Conservation (phyloP, 1,284 basidiomycete genomes). For the Puccinia sorghi region DNA sequence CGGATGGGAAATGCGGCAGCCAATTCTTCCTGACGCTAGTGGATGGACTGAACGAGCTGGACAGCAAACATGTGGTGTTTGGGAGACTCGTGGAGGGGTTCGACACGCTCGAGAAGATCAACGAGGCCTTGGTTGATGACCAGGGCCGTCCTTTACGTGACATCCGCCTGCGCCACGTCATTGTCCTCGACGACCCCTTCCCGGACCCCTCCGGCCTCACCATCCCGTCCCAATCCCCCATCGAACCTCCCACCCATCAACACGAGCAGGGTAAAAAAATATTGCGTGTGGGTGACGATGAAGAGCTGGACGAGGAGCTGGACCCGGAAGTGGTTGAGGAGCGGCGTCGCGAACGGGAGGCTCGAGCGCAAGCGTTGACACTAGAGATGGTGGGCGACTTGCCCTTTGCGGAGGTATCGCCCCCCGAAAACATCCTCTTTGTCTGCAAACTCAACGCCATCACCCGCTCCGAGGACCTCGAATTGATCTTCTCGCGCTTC, state of each 20-base stretch:
- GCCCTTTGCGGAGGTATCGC: constrained; percentile 94
- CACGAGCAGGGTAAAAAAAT: constrained; percentile 51
- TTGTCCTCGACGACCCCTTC: constrained; percentile 94
- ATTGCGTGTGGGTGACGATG: constrained; percentile 82
- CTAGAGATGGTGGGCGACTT: constrained; percentile 99
- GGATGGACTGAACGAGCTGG: constrained; percentile 88
- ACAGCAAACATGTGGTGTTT: constrained; percentile 93
- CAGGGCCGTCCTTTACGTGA: constrained; percentile 89
- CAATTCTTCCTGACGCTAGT: constrained; percentile 95
- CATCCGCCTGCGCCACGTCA: constrained; percentile 85
- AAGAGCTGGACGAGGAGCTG: constrained; percentile 66
- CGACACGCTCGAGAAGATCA: constrained; percentile 88
- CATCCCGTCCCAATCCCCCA: constrained; percentile 74
- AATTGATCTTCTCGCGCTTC: constrained; percentile 95
- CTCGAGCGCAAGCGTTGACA: constrained; percentile 87
- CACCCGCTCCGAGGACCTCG: constrained; percentile 90
- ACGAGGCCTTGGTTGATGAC: constrained; percentile 84
- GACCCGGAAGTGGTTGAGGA: constrained; percentile 75
- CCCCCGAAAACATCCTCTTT: constrained; percentile 97
- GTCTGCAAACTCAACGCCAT: constrained; percentile 98
- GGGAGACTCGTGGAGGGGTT: constrained; percentile 92
- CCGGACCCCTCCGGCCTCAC: constrained; percentile 76
- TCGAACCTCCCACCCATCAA: constrained; percentile 58
- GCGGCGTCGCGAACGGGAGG: constrained; percentile 76
- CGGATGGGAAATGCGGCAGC: constrained; percentile 79